A percentile compares a stretch with the other conserved stretches of the same genome.
Evolutionary conservation across 306 rosid species (phyloP).

Genomic region (Leucaena leucocephala): DNA sequence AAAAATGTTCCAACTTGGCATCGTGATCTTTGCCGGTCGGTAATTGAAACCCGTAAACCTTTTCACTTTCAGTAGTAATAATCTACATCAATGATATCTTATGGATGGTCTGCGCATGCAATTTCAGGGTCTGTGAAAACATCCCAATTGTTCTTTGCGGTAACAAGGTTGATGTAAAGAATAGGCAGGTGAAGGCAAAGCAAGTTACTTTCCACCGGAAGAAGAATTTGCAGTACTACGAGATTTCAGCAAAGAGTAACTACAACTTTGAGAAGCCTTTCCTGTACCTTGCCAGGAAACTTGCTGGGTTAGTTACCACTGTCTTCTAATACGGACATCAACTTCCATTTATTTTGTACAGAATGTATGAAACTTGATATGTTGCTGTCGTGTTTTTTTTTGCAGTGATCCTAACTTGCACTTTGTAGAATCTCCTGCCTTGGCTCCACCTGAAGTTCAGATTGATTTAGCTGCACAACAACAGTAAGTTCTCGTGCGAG

Average conservation of each 20-base stretch:
- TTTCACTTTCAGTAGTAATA: background rate
- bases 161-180: too few species aligned
- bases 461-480: conserved; percentile 72
- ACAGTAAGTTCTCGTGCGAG: conserved; percentile 46
- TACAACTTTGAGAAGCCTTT: too few species aligned
- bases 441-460: conserved; percentile 88
- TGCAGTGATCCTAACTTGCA: conserved; percentile 38
- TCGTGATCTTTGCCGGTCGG: too few species aligned
- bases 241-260: too few species aligned
- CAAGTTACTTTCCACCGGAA: too few species aligned
- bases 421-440: too few species aligned
- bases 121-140: conserved; percentile 6
- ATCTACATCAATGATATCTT: background rate
- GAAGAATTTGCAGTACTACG: too few species aligned
- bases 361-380: background rate
- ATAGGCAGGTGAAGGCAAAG: too few species aligned
- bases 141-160: too few species aligned
- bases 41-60: background rate
- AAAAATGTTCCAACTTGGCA: too few species aligned
- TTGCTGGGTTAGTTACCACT: conserved; percentile 47
- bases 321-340: background rate
- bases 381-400: background rate
- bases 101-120: background rate
- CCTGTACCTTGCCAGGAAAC: conserved; percentile 53
- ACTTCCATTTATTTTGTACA: background rate